phyloP scores from a whole-genome alignment of 257 asterid genomes.

The Oldenlandia corymbosa region DNA sequence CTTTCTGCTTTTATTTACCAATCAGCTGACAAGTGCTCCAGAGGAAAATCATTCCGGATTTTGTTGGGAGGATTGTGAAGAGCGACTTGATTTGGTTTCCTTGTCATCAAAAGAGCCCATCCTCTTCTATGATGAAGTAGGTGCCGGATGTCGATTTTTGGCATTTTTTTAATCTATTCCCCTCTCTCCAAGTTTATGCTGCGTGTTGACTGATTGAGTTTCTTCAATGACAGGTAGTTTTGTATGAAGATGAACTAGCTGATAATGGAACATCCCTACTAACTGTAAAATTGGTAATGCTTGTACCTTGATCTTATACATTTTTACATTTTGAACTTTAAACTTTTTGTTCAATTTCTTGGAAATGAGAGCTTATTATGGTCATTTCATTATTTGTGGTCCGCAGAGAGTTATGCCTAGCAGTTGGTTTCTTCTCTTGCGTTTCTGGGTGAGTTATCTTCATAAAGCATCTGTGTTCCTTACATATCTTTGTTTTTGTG shows the following conservation, averaged over 20 bases:
- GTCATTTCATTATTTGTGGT: constrained; percentile 20
- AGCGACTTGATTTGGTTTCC: constrained; percentile 75
- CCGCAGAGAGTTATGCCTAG: constrained; percentile 98
- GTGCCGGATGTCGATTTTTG: constrained; percentile 19
- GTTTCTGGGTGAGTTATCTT: constrained; percentile 82
- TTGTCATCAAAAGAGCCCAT: constrained; percentile 84
- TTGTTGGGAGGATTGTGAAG: constrained; percentile 74
- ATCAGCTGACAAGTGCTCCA: constrained; percentile 49
- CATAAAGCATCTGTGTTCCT: constrained; percentile 20
- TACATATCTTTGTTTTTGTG: background rate
- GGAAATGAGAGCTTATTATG: constrained; percentile 19
- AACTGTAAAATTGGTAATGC: constrained; percentile 90
- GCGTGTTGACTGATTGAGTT: constrained; percentile 2
- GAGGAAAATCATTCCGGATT: constrained; percentile 36
- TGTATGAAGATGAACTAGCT: constrained; percentile 98
- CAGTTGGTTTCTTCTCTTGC: constrained; percentile 93
- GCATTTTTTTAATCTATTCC: constrained; percentile 14
- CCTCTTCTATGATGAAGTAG: constrained; percentile 93
- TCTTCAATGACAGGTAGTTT: constrained; percentile 52
- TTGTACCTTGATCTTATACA: constrained; percentile 20
- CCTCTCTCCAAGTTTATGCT: constrained; percentile 8
- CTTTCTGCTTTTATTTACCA: constrained; percentile 31
- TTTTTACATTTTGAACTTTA: constrained; percentile 2
- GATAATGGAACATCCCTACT: constrained; percentile 93
- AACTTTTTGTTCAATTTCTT: constrained; percentile 11